phyloP scores from a whole-genome alignment of 768 basidiomycete genomes.

The Kwoniella bestiolae region DNA sequence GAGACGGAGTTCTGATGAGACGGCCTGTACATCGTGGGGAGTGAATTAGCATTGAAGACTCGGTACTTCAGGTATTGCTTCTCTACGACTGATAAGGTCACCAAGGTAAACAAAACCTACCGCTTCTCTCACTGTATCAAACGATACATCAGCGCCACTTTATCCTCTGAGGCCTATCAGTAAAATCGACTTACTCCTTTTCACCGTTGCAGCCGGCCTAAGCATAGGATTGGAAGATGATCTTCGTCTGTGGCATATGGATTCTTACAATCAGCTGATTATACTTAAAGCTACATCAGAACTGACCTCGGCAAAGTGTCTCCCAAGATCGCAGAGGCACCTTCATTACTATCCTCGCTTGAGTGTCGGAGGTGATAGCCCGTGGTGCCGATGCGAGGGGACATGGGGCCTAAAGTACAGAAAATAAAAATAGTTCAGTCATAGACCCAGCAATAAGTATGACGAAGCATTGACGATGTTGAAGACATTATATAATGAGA shows the following conservation, averaged over 20 bases:
- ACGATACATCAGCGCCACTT: neutral
- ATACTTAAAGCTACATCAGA: too few species aligned
- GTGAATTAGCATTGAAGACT: too few species aligned
- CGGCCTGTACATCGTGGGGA: neutral
- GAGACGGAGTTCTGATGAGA: neutral
- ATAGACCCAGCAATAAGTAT: neutral
- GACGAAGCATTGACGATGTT: too few species aligned
- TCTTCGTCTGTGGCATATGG: neutral
- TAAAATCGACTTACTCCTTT: neutral
- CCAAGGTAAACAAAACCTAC: too few species aligned
- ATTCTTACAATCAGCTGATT: neutral
- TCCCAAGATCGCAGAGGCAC: neutral
- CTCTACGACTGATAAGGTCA: too few species aligned
- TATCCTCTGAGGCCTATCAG: neutral
- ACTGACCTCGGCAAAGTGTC: neutral
- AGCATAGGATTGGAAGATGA: neutral
- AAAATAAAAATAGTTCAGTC: neutral
- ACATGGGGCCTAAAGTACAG: slow-evolving; percentile 38
- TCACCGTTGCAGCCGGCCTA: neutral
- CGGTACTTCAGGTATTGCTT: too few species aligned
- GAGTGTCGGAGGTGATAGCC: slow-evolving; percentile 16
- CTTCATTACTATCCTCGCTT: slow-evolving; percentile 21
- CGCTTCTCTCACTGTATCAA: slow-evolving; percentile 1
- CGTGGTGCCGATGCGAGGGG: slow-evolving; percentile 5
- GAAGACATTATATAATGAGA: too few species aligned